A percentile compares a stretch with the other conserved stretches of the same genome.
Evolutionary conservation across 2,329 filamentous ascomycete species (phyloP).

Genomic region (Huntiella omanensis): DNA sequence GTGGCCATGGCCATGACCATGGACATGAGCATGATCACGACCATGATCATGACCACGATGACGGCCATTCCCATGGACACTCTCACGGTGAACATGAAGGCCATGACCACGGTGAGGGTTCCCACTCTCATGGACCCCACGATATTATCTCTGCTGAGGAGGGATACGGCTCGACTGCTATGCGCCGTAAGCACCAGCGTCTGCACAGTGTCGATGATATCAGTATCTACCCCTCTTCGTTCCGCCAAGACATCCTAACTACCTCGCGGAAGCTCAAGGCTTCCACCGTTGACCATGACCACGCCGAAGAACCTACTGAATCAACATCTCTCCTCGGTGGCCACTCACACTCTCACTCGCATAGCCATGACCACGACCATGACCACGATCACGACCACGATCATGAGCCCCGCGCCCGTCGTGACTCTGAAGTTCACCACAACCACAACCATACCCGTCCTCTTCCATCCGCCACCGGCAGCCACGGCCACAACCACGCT

Average conservation of each 20-base stretch:
- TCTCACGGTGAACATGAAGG: slow-evolving; percentile 19
- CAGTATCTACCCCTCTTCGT: slow-evolving; percentile 73
- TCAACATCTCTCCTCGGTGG: slow-evolving; percentile 29
- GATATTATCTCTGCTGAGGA: slow-evolving; percentile 28
- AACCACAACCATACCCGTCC: slow-evolving; percentile 69
- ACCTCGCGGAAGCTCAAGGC: slow-evolving; percentile 31
- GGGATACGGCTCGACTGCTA: slow-evolving; percentile 19
- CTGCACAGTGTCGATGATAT: slow-evolving; percentile 52
- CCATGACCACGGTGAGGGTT: slow-evolving; percentile 29
- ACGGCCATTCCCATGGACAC: slow-evolving; percentile 22
- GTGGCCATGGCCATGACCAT: slow-evolving; percentile 78
- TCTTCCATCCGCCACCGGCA: slow-evolving; percentile 34
- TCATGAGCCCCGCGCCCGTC: slow-evolving; percentile 16
- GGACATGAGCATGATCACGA: slow-evolving; percentile 39
- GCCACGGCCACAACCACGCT: slow-evolving; percentile 57
- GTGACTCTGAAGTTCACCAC: slow-evolving; percentile 39
- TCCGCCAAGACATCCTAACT: slow-evolving; percentile 81
- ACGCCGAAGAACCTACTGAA: slow-evolving; percentile 22
- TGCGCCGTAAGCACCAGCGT: slow-evolving; percentile 20
- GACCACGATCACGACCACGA: slow-evolving; percentile 10
- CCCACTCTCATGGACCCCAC: slow-evolving; percentile 16
- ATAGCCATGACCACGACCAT: slow-evolving; percentile 10
- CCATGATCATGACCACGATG: slow-evolving; percentile 27
- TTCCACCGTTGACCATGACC: slow-evolving; percentile 25
- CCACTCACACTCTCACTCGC: slow-evolving; percentile 11